Evolutionary conservation across 176 grass and related monocot species (phyloP), one percentile per base, ranked within the genome.

Genomic region (Tillandsia leiboldiana): DNA sequence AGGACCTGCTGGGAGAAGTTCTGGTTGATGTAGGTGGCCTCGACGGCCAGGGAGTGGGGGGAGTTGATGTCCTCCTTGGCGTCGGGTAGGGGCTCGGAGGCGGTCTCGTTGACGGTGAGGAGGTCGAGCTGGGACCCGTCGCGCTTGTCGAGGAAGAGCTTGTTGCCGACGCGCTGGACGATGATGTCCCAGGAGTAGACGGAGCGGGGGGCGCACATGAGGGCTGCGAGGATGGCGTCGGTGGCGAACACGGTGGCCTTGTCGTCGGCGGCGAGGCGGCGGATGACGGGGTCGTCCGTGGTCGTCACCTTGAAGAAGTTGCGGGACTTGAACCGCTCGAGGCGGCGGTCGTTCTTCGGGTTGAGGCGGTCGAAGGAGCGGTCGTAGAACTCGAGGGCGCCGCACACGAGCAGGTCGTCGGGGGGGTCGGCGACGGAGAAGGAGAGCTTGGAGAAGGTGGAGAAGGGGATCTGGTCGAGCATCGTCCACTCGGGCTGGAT

Each of bases 111-210:
- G 23, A 94, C 90, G 9, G 86, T 72, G 33, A 94, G 58, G 77
- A 94, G 78, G 54, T 94, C 90, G 12, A 94, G 83, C 83, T 89
- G 90, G 2, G 80, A 81, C 26, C 83, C 83, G 70, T 94, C 90
- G 3, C 90, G 86, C 81, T 94, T 94, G 87, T 94, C 90, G 54
- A 94, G 81, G 79, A 94, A 94, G 26, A 94, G 76, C 90, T 94
- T 94, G 70, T 89, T 94, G 51, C 90, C 90, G 0, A 94, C 90
- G 12, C 86, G 86, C 77, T 94, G 90, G 15, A 93, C 82, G 3
- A 93, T 83, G 10, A 93, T 89, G 73, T 93, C 90, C 90, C 90
- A 93, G 0, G 86, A 89, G 18, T 72, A 73, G 62, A 93, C 79
- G 14, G 86, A 86, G 58, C 90, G 83, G 2, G 90, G 90, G 11